Evolutionary conservation across 148 eudicot genomes (phyloP).

Genomic region (Persicaria tinctoria): DNA sequence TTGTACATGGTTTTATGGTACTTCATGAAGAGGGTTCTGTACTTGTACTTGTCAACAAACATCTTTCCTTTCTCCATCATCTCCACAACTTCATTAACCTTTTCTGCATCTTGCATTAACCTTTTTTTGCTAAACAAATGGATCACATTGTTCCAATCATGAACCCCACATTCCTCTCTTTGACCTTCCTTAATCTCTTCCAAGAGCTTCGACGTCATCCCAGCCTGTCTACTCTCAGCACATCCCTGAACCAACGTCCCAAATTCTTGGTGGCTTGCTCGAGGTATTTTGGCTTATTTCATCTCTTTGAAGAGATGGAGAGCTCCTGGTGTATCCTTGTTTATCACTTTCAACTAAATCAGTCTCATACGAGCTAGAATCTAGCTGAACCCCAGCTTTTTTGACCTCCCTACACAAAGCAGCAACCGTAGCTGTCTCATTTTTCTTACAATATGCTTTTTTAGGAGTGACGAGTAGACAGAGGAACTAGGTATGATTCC

Average conservation of each 20-base stretch:
- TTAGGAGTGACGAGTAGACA: conserved; percentile 63
- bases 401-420: conserved; percentile 64
- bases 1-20: conserved; percentile 75
- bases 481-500: conserved; percentile 65
- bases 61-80: conserved; percentile 82
- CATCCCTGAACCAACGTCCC: conserved; percentile 39
- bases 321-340: conserved; percentile 70
- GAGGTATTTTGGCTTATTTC: conserved; percentile 78
- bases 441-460: conserved; percentile 70
- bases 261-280: conserved; percentile 45
- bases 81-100: conserved; percentile 88
- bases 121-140: conserved; percentile 81
- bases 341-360: conserved; percentile 52
- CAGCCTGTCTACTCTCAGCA: conserved; percentile 42
- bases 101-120: conserved; percentile 93
- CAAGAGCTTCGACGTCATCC: conserved; percentile 71
- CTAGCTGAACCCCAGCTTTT: conserved; percentile 74
- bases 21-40: conserved; percentile 66
- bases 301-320: conserved; percentile 81
- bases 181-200: conserved; percentile 80
- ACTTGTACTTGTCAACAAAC: conserved; percentile 86
- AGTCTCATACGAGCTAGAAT: conserved; percentile 67
- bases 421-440: conserved; percentile 39
- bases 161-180: conserved; percentile 65
- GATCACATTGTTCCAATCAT: conserved; percentile 87